Conservation (phyloP, 345 rosid species). For the Triadica sebifera region DNA sequence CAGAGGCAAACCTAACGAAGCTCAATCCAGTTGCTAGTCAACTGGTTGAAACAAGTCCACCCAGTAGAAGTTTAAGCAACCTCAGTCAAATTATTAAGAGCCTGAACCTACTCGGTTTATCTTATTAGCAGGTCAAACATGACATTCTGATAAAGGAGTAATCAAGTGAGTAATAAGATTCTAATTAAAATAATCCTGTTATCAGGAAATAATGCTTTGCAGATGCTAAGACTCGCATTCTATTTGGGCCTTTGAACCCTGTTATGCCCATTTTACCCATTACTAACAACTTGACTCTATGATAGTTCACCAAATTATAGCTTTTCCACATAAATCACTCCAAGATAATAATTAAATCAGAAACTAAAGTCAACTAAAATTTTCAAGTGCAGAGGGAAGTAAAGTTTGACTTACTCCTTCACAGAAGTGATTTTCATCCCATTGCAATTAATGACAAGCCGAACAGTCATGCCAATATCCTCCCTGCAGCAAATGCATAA, state of each 20-base stretch:
- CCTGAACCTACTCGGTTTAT: too few species aligned
- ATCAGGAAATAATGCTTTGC: background rate
- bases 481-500: slow-evolving; percentile 48
- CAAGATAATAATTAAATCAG: slow-evolving; percentile 4
- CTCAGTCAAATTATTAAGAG: too few species aligned
- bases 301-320: background rate
- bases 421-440: slow-evolving; percentile 83
- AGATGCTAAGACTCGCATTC: background rate
- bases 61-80: too few species aligned
- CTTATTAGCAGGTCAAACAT: too few species aligned
- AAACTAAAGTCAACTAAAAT: slow-evolving; percentile 1
- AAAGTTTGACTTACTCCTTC: slow-evolving; percentile 61
- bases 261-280: background rate
- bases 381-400: background rate
- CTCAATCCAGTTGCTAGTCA: too few species aligned
- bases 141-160: background rate
- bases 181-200: background rate
- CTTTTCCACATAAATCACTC: slow-evolving; percentile 1
- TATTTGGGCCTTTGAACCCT: background rate
- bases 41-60: too few species aligned
- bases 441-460: slow-evolving; percentile 87
- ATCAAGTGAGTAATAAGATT: background rate
- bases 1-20: too few species aligned
- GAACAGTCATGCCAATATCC: slow-evolving; percentile 79
- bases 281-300: background rate